A percentile compares a stretch with the other conserved stretches of the same genome.
These are phyloP conservation scores for Boletus edulis DNA, from an alignment of 768 basidiomycete genomes.

Conservation along the genomic window DNA sequence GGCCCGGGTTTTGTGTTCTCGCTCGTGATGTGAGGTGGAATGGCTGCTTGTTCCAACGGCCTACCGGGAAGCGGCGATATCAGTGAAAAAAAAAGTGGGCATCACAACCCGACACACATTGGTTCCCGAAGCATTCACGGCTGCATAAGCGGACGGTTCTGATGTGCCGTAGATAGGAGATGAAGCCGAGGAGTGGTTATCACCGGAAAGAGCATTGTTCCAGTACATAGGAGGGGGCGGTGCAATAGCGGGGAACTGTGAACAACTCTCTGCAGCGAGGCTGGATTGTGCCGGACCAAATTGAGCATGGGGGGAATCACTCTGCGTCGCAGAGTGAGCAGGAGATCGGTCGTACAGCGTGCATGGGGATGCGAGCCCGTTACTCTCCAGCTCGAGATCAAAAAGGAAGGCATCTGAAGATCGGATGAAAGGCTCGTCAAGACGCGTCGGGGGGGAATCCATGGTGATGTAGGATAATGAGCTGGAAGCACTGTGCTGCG, in stretches of 20 bases:
- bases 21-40: neutral
- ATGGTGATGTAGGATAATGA: too few relatives aligned
- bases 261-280: too few relatives aligned
- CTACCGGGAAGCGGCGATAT: neutral
- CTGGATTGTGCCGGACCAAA: neutral
- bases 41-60: neutral
- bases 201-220: neutral
- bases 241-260: neutral
- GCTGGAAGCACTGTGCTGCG: too few relatives aligned
- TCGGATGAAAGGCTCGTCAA: neutral
- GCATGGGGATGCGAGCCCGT: too few relatives aligned
- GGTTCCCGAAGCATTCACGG: neutral
- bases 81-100: neutral
- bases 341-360: neutral
- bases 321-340: neutral
- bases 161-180: neutral
- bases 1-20: neutral
- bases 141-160: neutral
- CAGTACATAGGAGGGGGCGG: neutral
- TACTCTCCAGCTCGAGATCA: too few relatives aligned
- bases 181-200: too few relatives aligned
- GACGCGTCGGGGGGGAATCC: neutral
- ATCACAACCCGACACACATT: constrained; percentile 6
- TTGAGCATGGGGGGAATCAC: too few relatives aligned
- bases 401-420: neutral